Conservation (phyloP, 176 grass and related monocot genomes). For the Melocanna baccifera region DNA sequence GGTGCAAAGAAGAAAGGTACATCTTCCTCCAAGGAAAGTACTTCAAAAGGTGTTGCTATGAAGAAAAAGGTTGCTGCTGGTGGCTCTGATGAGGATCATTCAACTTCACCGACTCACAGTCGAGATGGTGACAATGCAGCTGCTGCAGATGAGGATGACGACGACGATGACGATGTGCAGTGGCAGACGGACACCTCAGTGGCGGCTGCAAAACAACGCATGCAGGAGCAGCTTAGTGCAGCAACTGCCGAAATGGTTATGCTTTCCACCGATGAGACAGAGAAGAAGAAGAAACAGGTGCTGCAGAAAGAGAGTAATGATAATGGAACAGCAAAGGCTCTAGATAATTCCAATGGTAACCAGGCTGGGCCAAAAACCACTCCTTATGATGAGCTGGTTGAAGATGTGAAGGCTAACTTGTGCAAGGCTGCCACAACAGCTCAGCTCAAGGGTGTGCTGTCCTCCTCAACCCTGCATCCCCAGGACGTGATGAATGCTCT, state of each 20-base stretch:
- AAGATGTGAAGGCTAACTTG: constrained; percentile 53
- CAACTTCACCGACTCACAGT: constrained; percentile 46
- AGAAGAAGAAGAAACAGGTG: constrained; percentile 33
- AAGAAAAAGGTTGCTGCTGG: constrained; percentile 35
- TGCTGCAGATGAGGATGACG: constrained; percentile 41
- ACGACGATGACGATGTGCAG: constrained; percentile 49
- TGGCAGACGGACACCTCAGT: constrained; percentile 85
- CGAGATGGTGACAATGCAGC: constrained; percentile 42
- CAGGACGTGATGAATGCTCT: constrained; percentile 65
- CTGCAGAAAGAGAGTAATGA: neutral
- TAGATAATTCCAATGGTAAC: neutral
- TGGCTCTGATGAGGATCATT: constrained; percentile 70
- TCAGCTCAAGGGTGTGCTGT: constrained; percentile 50
- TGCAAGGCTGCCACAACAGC: constrained; percentile 36
- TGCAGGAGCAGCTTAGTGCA: constrained; percentile 73
- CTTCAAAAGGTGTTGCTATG: constrained; percentile 22
- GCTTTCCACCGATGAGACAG: constrained; percentile 48
- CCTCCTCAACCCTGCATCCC: constrained; percentile 23
- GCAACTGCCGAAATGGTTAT: constrained; percentile 91
- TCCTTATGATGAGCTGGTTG: constrained; percentile 36
- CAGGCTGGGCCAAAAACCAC: neutral
- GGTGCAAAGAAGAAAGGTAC: constrained; percentile 53
- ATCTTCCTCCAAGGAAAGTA: constrained; percentile 38
- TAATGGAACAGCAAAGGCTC: constrained; percentile 7
- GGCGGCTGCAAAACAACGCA: constrained; percentile 66